phyloP scores from a whole-genome alignment of 108 stramenopile genomes.

The Epipyxis sp. region DNA sequence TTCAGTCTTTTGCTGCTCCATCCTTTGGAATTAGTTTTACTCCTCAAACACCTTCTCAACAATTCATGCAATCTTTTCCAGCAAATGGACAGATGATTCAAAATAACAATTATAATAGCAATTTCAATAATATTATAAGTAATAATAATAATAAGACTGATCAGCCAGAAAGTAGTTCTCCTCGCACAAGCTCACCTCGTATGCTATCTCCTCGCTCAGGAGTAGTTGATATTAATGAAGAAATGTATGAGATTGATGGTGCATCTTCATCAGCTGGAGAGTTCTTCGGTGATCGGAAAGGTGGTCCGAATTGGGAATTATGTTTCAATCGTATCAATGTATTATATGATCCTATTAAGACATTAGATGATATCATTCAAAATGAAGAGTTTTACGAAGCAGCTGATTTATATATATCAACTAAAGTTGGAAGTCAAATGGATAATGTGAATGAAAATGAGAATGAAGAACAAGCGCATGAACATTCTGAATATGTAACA shows the following conservation, averaged over 20 bases:
- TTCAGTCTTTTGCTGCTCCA: too few species aligned
- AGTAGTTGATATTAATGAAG: too few species aligned
- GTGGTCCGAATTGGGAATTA: constrained; percentile 4
- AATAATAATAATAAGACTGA: not conserved
- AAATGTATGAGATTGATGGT: too few species aligned
- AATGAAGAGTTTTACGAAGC: constrained; percentile 5
- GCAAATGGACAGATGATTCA: not conserved
- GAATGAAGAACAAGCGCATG: not conserved
- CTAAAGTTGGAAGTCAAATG: not conserved
- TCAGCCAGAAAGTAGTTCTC: not conserved
- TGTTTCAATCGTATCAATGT: not conserved
- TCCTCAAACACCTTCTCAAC: too few species aligned
- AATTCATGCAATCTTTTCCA: not conserved
- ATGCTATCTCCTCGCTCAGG: too few species aligned
- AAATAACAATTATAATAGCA: not conserved
- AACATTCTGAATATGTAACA: not conserved
- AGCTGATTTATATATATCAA: constrained; percentile 4
- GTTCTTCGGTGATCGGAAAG: not conserved
- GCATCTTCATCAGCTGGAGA: too few species aligned
- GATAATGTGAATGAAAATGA: not conserved
- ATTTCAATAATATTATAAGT: not conserved
- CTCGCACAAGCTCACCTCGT: too few species aligned
- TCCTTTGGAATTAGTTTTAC: too few species aligned
- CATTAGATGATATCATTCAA: not conserved
- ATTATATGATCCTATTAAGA: not conserved